Evolutionary conservation across 768 basidiomycete genomes (phyloP).

Genomic region (Plicaturopsis crispa): DNA sequence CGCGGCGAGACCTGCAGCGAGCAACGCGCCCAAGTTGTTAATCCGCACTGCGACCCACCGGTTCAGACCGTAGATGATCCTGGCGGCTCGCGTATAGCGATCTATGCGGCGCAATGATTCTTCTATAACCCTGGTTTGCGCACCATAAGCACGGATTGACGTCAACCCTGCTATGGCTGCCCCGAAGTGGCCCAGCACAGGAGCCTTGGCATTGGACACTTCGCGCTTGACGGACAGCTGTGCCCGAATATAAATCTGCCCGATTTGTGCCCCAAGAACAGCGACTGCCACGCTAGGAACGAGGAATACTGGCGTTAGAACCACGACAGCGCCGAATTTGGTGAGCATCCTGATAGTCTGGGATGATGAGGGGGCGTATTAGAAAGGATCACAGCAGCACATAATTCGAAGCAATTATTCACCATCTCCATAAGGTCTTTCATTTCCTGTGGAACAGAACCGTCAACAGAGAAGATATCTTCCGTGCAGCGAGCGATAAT

Average conservation of each 20-base stretch:
- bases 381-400: no score
- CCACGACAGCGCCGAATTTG: slow-evolving; percentile 27
- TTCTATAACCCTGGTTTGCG: slow-evolving; percentile 32
- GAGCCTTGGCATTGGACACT: slow-evolving; percentile 42
- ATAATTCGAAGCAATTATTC: no score
- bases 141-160: slow-evolving; percentile 51
- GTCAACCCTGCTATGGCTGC: slow-evolving; percentile 44
- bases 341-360: slow-evolving; percentile 25
- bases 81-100: slow-evolving; percentile 32
- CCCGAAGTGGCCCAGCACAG: slow-evolving; percentile 42
- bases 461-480: no score
- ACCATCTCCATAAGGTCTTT: no score
- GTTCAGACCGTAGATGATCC: slow-evolving; percentile 41
- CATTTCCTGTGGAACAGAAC: no score
- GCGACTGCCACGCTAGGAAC: slow-evolving; percentile 27
- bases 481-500: slow-evolving; percentile 62
- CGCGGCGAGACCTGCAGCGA: slow-evolving; percentile 39
- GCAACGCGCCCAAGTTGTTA: slow-evolving; percentile 43
- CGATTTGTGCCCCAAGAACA: slow-evolving; percentile 32
- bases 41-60: slow-evolving; percentile 46
- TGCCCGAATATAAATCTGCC: slow-evolving; percentile 45
- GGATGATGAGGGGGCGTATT: no score
- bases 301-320: slow-evolving; percentile 30
- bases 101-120: slow-evolving; percentile 41
- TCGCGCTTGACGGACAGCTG: slow-evolving; percentile 52